Evolutionary conservation across 768 basidiomycete species (phyloP), one percentile per base, ranked within the genome.

Genomic region (Rhodocollybia butyracea): DNA sequence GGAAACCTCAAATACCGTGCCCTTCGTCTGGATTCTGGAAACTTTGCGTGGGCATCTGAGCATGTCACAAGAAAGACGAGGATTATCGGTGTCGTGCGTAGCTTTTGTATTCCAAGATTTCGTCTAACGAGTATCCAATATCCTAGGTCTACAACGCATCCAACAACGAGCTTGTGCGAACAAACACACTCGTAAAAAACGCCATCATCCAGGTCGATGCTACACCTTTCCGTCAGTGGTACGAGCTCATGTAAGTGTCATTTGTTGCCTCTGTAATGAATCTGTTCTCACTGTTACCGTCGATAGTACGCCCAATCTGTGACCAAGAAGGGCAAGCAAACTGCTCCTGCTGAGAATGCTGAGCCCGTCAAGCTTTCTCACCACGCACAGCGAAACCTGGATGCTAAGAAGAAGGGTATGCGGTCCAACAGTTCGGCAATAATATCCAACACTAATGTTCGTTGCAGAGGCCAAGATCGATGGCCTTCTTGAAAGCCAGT

Each of bases 151-250:
- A 98, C 85, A 99, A 98, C 73, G 86, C 97, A 43, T 95, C 97
- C 60, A 99, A 98, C 86, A 99, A 99, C 78, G 97, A 99, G 77
- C 86, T 98, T 68, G 96, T 99, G 70, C 92, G 97, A 66, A 99
- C 97, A 67, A 98, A 99, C 81, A 99, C 97, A 54, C 87, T 99
- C 56, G 97, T 99, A 70, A 98, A 96, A 82, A 81, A 88, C 59
- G 90, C 90, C 62, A 89, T 99, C 76, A 91, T 99, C 74, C 95
- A 98, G 73, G 74, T 99, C 68, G 97, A 99, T 78, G 96, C 97
- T 60, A 87, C 96, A 30, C 97, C 97, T 60, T 99, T 98, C 91
- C 86, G 95, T 63, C 95, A 98, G 79, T 98, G 95, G 95, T 99
- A 98, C 71, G 97, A 99, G 78, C 92, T 38, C 95, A 98, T 77